Evolutionary conservation across 345 rosid genomes (phyloP).

Genomic region (Litchi chinensis): DNA sequence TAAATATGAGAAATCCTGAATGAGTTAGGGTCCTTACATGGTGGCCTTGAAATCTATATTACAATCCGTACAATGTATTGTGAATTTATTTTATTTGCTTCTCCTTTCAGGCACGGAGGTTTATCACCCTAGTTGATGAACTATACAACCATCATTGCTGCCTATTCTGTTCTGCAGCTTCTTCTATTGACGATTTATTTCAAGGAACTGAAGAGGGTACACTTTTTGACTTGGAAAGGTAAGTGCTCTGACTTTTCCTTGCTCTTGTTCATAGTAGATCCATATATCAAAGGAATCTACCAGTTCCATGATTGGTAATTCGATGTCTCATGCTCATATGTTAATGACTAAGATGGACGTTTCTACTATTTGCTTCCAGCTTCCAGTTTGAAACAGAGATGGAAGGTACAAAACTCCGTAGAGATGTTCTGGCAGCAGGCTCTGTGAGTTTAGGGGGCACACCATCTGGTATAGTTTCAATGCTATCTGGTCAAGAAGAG

Average conservation of each 20-base stretch:
- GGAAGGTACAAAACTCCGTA: constrained; percentile 75
- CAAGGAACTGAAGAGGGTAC: constrained; percentile 97
- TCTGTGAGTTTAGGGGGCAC: constrained; percentile 67
- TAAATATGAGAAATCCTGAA: neutral
- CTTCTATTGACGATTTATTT: constrained; percentile 86
- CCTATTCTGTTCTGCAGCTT: constrained; percentile 66
- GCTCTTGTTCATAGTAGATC: neutral
- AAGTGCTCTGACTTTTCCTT: constrained; percentile 2
- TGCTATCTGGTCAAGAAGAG: constrained; percentile 89
- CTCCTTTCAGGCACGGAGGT: constrained; percentile 81
- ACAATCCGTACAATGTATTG: neutral
- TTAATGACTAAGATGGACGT: constrained; percentile 8
- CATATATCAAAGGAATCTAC: neutral
- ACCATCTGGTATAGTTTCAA: constrained; percentile 64
- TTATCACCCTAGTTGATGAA: constrained; percentile 92
- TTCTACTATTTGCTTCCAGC: constrained; percentile 39
- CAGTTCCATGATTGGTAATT: neutral
- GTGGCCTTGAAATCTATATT: neutral
- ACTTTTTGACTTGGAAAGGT: constrained; percentile 89
- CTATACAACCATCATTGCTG: constrained; percentile 90
- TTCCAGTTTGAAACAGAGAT: constrained; percentile 93
- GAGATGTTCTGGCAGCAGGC: constrained; percentile 78
- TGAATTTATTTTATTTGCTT: neutral
- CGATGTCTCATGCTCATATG: neutral
- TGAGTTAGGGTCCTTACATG: neutral